phyloP scores from a whole-genome alignment of 148 eudicot species.

The Rhododendron henanense region DNA sequence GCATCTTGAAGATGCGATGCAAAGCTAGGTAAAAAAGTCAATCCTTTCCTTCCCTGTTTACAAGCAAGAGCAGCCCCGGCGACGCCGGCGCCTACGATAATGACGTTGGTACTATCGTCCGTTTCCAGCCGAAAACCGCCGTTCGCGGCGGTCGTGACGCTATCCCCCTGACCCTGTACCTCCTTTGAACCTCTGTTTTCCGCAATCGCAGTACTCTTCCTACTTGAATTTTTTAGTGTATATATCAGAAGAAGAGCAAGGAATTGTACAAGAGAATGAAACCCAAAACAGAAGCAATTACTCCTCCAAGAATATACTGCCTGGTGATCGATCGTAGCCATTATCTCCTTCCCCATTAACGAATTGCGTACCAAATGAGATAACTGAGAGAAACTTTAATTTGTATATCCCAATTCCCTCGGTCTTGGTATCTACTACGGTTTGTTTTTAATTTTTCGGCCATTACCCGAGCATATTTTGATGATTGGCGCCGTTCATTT shows the following conservation, averaged over 20 bases:
- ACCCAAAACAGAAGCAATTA: not conserved
- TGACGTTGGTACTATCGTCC: not conserved
- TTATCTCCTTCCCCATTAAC: not conserved
- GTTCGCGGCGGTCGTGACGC: not conserved
- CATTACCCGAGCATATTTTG: too few species aligned
- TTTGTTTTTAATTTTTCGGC: too few species aligned
- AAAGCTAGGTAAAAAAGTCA: too few species aligned
- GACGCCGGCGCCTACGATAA: constrained; percentile 13
- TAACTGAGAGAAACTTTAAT: too few species aligned
- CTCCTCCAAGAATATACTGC: not conserved
- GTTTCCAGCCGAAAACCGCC: not conserved
- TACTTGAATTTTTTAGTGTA: not conserved
- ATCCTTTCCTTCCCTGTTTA: too few species aligned
- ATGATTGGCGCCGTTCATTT: too few species aligned
- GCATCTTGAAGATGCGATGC: too few species aligned
- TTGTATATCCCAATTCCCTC: too few species aligned
- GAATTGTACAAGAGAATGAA: not conserved
- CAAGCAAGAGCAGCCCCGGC: too few species aligned
- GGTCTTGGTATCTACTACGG: too few species aligned
- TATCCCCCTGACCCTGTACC: not conserved
- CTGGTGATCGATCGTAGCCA: not conserved
- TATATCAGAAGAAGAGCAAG: not conserved
- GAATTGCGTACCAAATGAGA: not conserved
- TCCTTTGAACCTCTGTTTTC: not conserved
- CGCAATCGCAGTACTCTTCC: not conserved